These are phyloP conservation scores for Trypanosoma brucei DNA, from an alignment of 208 protist genomes.

Conservation along the genomic window DNA sequence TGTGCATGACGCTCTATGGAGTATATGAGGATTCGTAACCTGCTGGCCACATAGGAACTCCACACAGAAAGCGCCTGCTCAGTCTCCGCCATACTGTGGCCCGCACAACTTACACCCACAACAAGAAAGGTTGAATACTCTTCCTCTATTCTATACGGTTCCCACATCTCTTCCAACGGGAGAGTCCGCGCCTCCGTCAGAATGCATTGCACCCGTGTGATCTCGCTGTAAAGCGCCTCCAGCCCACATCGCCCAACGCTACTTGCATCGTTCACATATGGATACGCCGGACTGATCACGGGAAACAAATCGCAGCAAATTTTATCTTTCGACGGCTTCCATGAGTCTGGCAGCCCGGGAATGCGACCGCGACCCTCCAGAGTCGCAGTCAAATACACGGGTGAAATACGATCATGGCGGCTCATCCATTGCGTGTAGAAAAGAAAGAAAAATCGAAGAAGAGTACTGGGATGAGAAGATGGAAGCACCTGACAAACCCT, in stretches of 20 bases:
- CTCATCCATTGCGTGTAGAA: conserved; percentile 77
- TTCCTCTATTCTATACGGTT: conserved; percentile 26
- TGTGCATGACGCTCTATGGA: conserved; percentile 61
- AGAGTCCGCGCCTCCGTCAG: conserved; percentile 13
- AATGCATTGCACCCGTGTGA: conserved; percentile 42
- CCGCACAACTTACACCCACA: conserved; percentile 46
- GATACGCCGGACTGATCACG: conserved; percentile 96
- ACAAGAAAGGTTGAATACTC: conserved; percentile 50
- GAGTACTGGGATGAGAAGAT: conserved; percentile 50
- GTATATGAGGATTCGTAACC: conserved; percentile 75
- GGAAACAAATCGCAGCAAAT: conserved; percentile 88
- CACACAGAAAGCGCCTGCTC: conserved; percentile 38
- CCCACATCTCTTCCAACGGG: conserved; percentile 39
- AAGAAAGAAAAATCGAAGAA: conserved; percentile 88
- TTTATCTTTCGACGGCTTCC: conserved; percentile 28
- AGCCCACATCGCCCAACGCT: conserved; percentile 74
- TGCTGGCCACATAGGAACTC: conserved; percentile 73
- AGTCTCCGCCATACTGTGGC: conserved; percentile 13
- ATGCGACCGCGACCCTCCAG: conserved; percentile 26
- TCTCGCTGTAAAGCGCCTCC: conserved; percentile 54
- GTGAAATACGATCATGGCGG: conserved; percentile 28
- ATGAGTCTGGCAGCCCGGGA: conserved; percentile 60
- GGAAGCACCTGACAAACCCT: conserved; percentile 92
- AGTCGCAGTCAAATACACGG: conserved; percentile 59
- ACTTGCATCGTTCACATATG: conserved; percentile 94